Evolutionary conservation across 495 filamentous ascomycete species (phyloP), one percentile per base, ranked within the genome.

Genomic region (Penicillium bovifimosum): DNA sequence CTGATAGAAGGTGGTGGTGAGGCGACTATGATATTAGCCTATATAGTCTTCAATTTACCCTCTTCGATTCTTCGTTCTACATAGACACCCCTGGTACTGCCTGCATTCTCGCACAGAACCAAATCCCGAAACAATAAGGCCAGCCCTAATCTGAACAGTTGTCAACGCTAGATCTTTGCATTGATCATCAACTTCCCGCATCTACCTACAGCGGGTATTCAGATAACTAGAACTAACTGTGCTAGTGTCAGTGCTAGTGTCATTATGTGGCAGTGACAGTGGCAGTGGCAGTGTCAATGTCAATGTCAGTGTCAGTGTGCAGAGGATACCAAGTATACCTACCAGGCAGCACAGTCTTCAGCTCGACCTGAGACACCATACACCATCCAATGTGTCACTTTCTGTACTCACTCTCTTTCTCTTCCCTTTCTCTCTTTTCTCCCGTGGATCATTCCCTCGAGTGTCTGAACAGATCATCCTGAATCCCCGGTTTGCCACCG

Each of bases 141-240:
- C 34, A 52, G 59, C 52, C 59, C 59, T 53, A 62, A 62, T 62
- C 55, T 47, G 52, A 62, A 62, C 59, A 39, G 20, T 40, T 34
- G 26, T 41, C 47, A 16, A 47, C 38, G 39, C 35, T 41, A 47
- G 55, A 54, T 55, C 47, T 58, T 35, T 47, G 45, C 45, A 47
- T 47, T 47, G 45, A 47, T 47, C 43, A 47, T 47, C 43, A 44
- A 31, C 42, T 24, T 6, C 14, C 5, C 1, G n/a, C 34, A 36
- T 36, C 34, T 5, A 11, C 29, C 8, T 29, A 29, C 28, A 29
- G 4, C 28, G 28, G 28, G 14, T n/a, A 7, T n/a, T n/a, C n/a
- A n/a, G n/a, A 9, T 6, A 18, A 10, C 20, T 40, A 40, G 16
- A 6, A 6, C 38, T 20, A 39, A 14, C 14, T 43, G 14, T 31